Evolutionary conservation across 495 filamentous ascomycete species (phyloP).

Genomic region (Trichoderma parareesei): DNA sequence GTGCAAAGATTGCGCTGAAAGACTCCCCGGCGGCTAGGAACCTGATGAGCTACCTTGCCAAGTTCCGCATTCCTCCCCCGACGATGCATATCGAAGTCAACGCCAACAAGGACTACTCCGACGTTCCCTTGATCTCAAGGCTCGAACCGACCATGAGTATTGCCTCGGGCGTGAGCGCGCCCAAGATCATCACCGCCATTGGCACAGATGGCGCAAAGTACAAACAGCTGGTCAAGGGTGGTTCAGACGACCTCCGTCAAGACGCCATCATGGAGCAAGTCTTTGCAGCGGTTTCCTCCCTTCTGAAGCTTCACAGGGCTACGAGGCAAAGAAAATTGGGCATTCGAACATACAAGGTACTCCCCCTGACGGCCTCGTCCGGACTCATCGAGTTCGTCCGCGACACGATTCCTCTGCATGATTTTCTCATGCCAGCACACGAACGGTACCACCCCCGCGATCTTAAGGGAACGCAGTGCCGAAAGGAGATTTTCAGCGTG

Average conservation of each 20-base stretch:
- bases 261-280: conserved; percentile 99
- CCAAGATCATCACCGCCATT: conserved; percentile 78
- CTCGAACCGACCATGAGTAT: conserved; percentile 69
- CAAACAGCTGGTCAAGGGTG: conserved; percentile 89
- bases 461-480: conserved; percentile 61
- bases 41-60: conserved; percentile 49
- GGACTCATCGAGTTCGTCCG: conserved; percentile 97
- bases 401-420: conserved; percentile 82
- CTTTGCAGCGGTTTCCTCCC: conserved; percentile 87
- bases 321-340: conserved; percentile 82
- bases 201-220: conserved; percentile 67
- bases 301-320: conserved; percentile 73
- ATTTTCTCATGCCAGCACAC: conserved; percentile 87
- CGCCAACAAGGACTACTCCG: conserved; percentile 63
- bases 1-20: conserved; percentile 53
- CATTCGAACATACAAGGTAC: conserved; percentile 91
- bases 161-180: conserved; percentile 82
- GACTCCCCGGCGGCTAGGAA: conserved; percentile 46
- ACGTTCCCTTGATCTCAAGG: conserved; percentile 59
- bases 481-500: conserved; percentile 66
- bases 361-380: conserved; percentile 71
- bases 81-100: conserved; percentile 79
- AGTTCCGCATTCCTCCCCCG: conserved; percentile 68
- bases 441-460: conserved; percentile 79
- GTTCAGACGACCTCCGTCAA: conserved; percentile 93